Conservation (phyloP, 257 asterid genomes). For the Cruciata laevipes region DNA sequence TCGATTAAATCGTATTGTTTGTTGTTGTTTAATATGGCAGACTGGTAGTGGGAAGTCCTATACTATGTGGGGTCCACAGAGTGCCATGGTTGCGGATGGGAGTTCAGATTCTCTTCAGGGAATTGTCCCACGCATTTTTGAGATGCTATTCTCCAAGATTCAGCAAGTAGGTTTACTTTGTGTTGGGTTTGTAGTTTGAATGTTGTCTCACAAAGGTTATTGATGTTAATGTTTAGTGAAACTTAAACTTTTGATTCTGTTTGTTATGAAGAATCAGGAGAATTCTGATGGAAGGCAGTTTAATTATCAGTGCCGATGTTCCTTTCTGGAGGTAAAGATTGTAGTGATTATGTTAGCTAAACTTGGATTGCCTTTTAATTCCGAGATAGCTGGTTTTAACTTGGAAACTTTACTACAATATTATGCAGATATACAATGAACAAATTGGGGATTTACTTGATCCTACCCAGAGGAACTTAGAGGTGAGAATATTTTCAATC, state of each 20-base stretch:
- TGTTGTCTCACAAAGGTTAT: not conserved
- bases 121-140: slow-evolving; percentile 80
- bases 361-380: not conserved
- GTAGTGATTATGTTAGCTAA: not conserved
- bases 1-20: not conserved
- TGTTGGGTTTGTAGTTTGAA: not conserved
- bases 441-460: slow-evolving; percentile 89
- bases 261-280: slow-evolving; percentile 56
- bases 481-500: slow-evolving; percentile 36
- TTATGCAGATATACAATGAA: slow-evolving; percentile 68
- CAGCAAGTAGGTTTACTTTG: slow-evolving; percentile 43
- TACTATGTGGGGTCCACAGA: slow-evolving; percentile 98
- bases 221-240: not conserved
- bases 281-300: slow-evolving; percentile 55
- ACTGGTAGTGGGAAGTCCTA: slow-evolving; percentile 94
- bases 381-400: not conserved
- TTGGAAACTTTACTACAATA: slow-evolving; percentile 5
- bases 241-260: slow-evolving; percentile 13
- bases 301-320: slow-evolving; percentile 91
- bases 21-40: slow-evolving; percentile 30
- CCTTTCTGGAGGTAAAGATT: slow-evolving; percentile 78
- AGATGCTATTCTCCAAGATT: slow-evolving; percentile 67
- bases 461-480: slow-evolving; percentile 70
- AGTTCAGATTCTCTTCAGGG: slow-evolving; percentile 66
- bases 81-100: slow-evolving; percentile 78